Conservation (phyloP, 306 rosid species). For the Dryas octopetala region DNA sequence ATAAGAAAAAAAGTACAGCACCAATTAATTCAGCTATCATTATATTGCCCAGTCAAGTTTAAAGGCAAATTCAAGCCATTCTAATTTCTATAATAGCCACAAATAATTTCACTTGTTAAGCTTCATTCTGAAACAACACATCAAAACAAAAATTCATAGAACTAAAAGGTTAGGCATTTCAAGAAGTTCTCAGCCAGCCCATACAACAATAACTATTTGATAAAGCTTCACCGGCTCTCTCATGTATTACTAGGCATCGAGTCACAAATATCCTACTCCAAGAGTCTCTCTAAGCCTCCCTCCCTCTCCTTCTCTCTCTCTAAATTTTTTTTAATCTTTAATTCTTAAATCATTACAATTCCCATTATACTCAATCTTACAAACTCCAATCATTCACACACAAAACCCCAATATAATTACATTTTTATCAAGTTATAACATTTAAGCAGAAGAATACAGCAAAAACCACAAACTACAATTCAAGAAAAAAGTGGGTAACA, state of each 20-base stretch:
- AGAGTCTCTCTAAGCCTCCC: neutral
- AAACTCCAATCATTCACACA: neutral
- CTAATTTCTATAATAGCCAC: neutral
- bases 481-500: constrained; percentile 12
- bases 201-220: no score
- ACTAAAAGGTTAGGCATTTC: no score
- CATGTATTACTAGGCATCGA: neutral
- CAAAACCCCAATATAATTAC: neutral
- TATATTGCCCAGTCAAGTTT: neutral
- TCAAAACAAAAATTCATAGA: neutral
- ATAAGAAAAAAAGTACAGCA: no score
- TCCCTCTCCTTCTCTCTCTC: no score
- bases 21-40: no score
- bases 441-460: neutral
- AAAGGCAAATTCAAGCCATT: neutral
- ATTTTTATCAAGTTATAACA: neutral
- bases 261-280: neutral
- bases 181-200: no score
- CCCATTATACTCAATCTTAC: neutral
- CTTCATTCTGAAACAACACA: neutral
- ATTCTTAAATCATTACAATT: no score
- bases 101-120: neutral
- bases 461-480: neutral
- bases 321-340: no score
- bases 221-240: no score